These are phyloP conservation scores for Cryptococcus amylolentus DNA, from an alignment of 1,284 basidiomycete genomes.

Conservation along the genomic window DNA sequence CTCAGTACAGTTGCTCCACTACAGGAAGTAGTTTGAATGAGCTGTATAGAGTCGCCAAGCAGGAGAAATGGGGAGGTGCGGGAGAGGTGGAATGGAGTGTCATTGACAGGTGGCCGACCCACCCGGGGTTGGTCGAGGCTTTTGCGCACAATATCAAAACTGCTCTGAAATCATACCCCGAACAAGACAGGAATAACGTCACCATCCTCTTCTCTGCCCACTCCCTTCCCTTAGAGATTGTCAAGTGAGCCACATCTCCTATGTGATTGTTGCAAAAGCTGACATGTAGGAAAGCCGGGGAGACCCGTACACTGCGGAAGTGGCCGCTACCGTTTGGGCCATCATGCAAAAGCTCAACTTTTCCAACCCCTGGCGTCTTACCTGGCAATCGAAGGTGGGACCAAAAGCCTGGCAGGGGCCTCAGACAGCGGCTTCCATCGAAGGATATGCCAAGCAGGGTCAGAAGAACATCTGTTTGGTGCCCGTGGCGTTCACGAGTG, in stretches of 20 bases:
- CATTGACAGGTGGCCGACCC: slow-evolving; percentile 96
- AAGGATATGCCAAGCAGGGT: slow-evolving; percentile 84
- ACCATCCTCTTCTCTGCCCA: slow-evolving; percentile 96
- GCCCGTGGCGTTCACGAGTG: slow-evolving; percentile 96
- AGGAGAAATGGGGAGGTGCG: slow-evolving; percentile 52
- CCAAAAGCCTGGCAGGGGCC: slow-evolving; percentile 98
- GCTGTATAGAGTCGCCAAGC: slow-evolving; percentile 63
- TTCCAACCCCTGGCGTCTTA: slow-evolving; percentile 72
- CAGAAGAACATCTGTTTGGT: slow-evolving; percentile 84
- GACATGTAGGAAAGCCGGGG: slow-evolving; percentile 70
- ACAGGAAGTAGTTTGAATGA: slow-evolving; percentile 97
- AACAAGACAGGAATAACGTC: slow-evolving; percentile 63
- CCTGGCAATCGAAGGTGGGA: slow-evolving; percentile 98
- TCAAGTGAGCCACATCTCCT: slow-evolving; percentile 57
- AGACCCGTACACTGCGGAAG: slow-evolving; percentile 94
- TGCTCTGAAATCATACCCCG: slow-evolving; percentile 76
- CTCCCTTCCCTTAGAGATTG: slow-evolving; percentile 93
- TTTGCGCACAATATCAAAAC: slow-evolving; percentile 83
- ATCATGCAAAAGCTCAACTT: slow-evolving; percentile 82
- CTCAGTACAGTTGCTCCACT: slow-evolving; percentile 97
- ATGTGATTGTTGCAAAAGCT: neutral
- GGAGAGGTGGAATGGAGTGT: slow-evolving; percentile 86
- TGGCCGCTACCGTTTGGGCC: slow-evolving; percentile 84
- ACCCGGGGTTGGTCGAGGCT: slow-evolving; percentile 89
- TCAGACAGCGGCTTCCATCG: slow-evolving; percentile 87